Evolutionary conservation across 371 early-diverging fungal genomes (phyloP), one percentile per base, ranked within the genome.

Genomic region (Lichtheimia ramosa): DNA sequence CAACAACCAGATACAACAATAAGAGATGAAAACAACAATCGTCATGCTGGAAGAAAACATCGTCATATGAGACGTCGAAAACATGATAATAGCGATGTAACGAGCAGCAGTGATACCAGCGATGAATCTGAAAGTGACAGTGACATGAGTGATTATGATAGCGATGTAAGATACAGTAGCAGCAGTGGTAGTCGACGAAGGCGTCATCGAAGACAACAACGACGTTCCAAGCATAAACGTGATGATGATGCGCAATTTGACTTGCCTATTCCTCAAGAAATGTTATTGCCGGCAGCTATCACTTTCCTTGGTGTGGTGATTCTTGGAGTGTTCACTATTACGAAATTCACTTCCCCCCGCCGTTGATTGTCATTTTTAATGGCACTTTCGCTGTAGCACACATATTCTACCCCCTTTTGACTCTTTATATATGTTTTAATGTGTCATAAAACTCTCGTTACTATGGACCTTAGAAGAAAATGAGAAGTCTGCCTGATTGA

Each of bases 211-310:
- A 52, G 54, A 3, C 54, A 63, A 56, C 21, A 58, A 59, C 18
- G 60, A 43, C 52, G 61, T 12, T 39, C 24, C 20, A n/a, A 46
- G 43, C 46, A 43, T 42, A 69, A 52, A 58, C 62, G 41, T 49
- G 68, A 60, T 57, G 58, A 34, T 20, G 63, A 56, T 15, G 51
- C 41, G 6, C 56, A 68, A 21, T 59, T 58, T 18, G 43, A 46
- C 16, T 39, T 58, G 41, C 58, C 77, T 23, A 73, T 83, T 54
- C 85, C 83, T 34, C 77, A 83, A 21, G 83, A 86, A 40, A 58
- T 83, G 25, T 58, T 88, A 25, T 63, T 86, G 10, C 88, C 88
- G 39, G 85, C 83, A 24, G 85, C 88, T 16, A 71, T 88, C 63
- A 69, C 82, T 21, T 82, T 82, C 34, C 71, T 87, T 34, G 83